Evolutionary conservation across 2,329 filamentous ascomycete species (phyloP).

Genomic region (Fusarium poae): DNA sequence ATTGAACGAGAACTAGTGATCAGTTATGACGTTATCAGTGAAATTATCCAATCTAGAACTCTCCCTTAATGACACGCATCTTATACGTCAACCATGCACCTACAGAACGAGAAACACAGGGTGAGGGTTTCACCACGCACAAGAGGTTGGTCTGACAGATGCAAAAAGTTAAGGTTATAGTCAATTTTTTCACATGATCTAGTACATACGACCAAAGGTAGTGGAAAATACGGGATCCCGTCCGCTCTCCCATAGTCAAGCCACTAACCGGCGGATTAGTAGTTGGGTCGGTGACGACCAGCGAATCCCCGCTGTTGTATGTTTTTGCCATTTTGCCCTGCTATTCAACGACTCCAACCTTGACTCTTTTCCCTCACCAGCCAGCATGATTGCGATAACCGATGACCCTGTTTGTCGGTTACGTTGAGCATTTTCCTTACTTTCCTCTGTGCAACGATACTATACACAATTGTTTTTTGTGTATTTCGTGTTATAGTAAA

Average conservation of each 20-base stretch:
- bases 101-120: neutral
- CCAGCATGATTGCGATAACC: too few relatives aligned
- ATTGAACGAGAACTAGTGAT: too few relatives aligned
- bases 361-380: too few relatives aligned
- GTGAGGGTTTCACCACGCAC: neutral
- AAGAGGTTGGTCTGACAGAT: fast-evolving
- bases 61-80: neutral
- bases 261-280: slow-evolving; percentile 16
- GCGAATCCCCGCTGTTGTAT: slow-evolving; percentile 16
- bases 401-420: too few relatives aligned
- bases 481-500: neutral
- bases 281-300: slow-evolving; percentile 15
- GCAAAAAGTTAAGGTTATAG: fast-evolving
- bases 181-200: fast-evolving
- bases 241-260: slow-evolving; percentile 14
- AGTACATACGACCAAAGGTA: slow-evolving; percentile 5
- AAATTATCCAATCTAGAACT: fast-evolving
- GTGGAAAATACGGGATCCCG: slow-evolving; percentile 15
- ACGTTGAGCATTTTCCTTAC: too few relatives aligned
- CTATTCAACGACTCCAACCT: neutral
- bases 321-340: neutral
- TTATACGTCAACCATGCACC: fast-evolving
- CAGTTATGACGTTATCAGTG: fast-evolving
- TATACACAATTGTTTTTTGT: neutral
- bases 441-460: too few relatives aligned